Base-by-base conservation (phyloP, 805 yeast species). In the Candida bentonensis region DNA sequence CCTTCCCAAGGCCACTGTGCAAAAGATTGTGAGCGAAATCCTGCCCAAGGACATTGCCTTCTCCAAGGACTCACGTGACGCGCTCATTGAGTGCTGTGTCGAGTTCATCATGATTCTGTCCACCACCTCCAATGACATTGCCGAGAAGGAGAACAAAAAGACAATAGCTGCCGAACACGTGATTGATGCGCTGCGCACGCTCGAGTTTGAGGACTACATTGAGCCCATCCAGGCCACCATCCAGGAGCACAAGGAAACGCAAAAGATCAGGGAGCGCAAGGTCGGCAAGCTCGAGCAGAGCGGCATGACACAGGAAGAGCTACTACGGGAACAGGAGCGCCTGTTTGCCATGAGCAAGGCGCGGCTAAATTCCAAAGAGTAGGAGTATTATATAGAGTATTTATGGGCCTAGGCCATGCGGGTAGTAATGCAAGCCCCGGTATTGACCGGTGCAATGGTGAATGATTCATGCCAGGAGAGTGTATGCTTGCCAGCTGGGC, bases 111-210 rank as follows among this genome's bases (percentile, higher is more conserved):
- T 92, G 94, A 85, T 89, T 47, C 67, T 89, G 39, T 82, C 96
- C 9, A 85, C 95, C 2, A 95, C 87, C 64, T 81, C 89, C 45
- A 88, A 89, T 55, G 97, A 92, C 49, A 87, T 92, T 51, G 97
- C 97, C 1, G 97, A 92, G 54, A 82, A 82, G 54, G 98, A 92
- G 59, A 78, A 94, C 44, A 92, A 92, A 62, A 92, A 92, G 63
- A 92, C 98, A 2, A 92, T 92, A 39, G 94, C 96, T 0, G 82
- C 95, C 1, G 98, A 92, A 60, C 98, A 92, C 59, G 96, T 92
- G 30, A 73, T 89, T 50, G 82, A 80, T 56, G 96, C 97, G 0
- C 66, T 92, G 40, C 79, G 76, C 49, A 95, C 83, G 55, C 69
- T 92, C 45, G 98, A 95, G 22, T 92, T 86, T 61, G 72, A 72